Evolutionary conservation across 2,329 filamentous ascomycete genomes (phyloP).

Genomic region (Aspergillus neotritici): DNA sequence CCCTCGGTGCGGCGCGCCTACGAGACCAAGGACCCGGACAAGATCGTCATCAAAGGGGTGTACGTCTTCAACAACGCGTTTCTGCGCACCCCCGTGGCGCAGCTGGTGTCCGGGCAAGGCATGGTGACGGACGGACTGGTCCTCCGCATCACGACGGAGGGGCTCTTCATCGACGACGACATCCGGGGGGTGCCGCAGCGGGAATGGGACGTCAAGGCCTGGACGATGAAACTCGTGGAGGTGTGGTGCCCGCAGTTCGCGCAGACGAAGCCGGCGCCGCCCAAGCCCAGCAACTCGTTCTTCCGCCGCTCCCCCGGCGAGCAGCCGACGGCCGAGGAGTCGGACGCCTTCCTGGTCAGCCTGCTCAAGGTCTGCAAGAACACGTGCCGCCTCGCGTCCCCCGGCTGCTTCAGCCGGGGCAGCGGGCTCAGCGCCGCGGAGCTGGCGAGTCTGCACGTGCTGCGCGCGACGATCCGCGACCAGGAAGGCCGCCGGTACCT

Average conservation of each 20-base stretch:
- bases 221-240: conserved; percentile 91
- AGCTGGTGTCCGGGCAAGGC: conserved; percentile 77
- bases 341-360: conserved; percentile 58
- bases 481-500: conserved; percentile 57
- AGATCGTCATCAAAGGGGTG: conserved; percentile 91
- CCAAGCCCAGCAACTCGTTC: conserved; percentile 27
- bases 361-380: conserved; percentile 61
- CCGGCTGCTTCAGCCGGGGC: conserved; percentile 34
- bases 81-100: conserved; percentile 80
- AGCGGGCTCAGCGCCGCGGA: conserved; percentile 25
- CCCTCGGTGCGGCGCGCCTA: conserved; percentile 73
- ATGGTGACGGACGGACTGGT: conserved; percentile 88
- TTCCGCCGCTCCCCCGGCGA: conserved; percentile 44
- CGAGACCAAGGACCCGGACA: conserved; percentile 83
- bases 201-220: conserved; percentile 98
- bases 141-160: conserved; percentile 85
- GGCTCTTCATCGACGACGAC: conserved; percentile 95
- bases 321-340: conserved; percentile 57
- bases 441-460: conserved; percentile 47
- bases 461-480: conserved; percentile 55
- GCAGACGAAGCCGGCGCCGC: conserved; percentile 30
- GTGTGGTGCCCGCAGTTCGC: conserved; percentile 68
- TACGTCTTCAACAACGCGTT: conserved; percentile 90
- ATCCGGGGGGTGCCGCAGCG: conserved; percentile 84
- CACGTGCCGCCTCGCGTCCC: conserved; percentile 51